phyloP scores from a whole-genome alignment of 345 rosid genomes.

The Schrenkiella parvula region DNA sequence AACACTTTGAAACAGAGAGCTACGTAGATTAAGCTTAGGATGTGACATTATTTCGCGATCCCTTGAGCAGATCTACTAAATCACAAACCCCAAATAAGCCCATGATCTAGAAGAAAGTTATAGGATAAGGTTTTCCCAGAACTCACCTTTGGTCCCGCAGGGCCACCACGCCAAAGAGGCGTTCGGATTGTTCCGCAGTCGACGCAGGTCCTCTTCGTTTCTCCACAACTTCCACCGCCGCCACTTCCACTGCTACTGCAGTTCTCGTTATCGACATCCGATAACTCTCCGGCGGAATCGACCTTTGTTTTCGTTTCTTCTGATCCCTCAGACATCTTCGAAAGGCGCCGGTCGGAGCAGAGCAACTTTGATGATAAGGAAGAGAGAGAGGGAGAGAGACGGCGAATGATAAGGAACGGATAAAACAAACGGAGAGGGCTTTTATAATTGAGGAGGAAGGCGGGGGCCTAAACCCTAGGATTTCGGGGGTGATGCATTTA shows the following conservation, averaged over 20 bases:
- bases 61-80: not conserved
- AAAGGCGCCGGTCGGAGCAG: not conserved
- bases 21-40: not conserved
- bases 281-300: slow-evolving; percentile 27
- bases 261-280: slow-evolving; percentile 38
- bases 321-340: slow-evolving; percentile 40
- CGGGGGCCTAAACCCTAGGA: slow-evolving; percentile 48
- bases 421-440: slow-evolving; percentile 11
- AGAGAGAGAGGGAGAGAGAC: slow-evolving; percentile 18
- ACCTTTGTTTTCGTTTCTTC: slow-evolving; percentile 30
- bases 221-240: slow-evolving; percentile 22
- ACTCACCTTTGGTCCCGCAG: slow-evolving; percentile 84
- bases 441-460: slow-evolving; percentile 32
- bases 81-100: not conserved
- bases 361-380: not conserved
- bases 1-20: not conserved
- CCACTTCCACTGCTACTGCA: slow-evolving; percentile 34
- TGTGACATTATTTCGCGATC: not conserved
- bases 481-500: not conserved
- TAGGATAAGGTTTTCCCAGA: not conserved
- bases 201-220: slow-evolving; percentile 64
- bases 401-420: slow-evolving; percentile 6
- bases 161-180: slow-evolving; percentile 98
- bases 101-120: not conserved
- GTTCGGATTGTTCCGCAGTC: slow-evolving; percentile 91